These are phyloP conservation scores for Trametes cinnabarina DNA, from an alignment of 768 basidiomycete species.

Conservation along the genomic window DNA sequence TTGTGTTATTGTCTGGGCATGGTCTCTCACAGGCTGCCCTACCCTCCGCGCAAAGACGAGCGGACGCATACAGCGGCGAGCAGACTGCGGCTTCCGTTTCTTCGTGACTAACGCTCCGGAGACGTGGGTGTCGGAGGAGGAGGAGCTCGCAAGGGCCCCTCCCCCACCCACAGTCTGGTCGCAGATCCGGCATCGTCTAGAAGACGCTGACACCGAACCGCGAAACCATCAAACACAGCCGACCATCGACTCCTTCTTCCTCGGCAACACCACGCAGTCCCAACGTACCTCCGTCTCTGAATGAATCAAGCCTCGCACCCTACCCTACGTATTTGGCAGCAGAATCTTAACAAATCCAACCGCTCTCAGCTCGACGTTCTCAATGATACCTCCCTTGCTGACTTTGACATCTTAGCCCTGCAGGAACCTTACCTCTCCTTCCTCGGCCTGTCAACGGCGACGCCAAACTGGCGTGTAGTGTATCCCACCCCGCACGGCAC, in stretches of 20 bases:
- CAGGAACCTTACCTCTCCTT: constrained; percentile 40
- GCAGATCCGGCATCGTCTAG: constrained; percentile 1
- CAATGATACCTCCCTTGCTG: neutral
- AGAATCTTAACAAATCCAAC: constrained; percentile 30
- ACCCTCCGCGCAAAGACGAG: neutral
- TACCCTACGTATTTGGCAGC: constrained; percentile 27
- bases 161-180: constrained; percentile 9
- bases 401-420: constrained; percentile 35
- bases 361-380: constrained; percentile 21
- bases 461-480: constrained; percentile 16
- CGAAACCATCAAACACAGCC: neutral
- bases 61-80: neutral
- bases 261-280: too few species aligned
- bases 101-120: constrained; percentile 1
- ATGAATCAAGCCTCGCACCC: neutral
- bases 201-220: neutral
- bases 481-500: constrained; percentile 28
- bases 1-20: too few species aligned
- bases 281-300: neutral
- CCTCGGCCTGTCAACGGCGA: constrained; percentile 16
- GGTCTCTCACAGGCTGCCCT: too few species aligned
- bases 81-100: constrained; percentile 12
- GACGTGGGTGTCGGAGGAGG: constrained; percentile 2
- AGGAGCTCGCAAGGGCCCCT: neutral
- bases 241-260: neutral